Base-by-base conservation (phyloP, 306 rosid species). In the Ormosia semicastrata region DNA sequence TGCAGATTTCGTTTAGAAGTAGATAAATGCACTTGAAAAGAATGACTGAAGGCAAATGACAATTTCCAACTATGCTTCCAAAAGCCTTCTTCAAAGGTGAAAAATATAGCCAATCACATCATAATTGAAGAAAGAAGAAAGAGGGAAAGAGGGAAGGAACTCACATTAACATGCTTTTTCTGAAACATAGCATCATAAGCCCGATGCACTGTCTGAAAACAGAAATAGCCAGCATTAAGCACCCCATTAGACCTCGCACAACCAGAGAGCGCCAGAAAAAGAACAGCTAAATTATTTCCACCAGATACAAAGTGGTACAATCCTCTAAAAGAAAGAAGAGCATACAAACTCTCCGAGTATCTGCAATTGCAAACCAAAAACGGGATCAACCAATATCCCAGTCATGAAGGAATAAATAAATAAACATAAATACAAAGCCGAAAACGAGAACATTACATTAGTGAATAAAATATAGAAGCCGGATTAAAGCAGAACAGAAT, bases 401-500 rank as follows among this genome's bases (percentile, higher is more conserved):
- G 44, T 32, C 76, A 60, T 14, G 12, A 77, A 75, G 29, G 30
- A 75, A 56, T 73, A 66, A 32, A 44, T 5, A 59, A 44, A 71
- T 18, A 56, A 13, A 30, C 7, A 7, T 37, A 53, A 56, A 68
- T 49, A 15, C 14, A 4, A 2, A 57, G 34, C 47, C 0, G 14
- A 54, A 3, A 40, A 80, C 65, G 37, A 56, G 33, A 79, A 11
- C 14, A 72, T 84, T 90, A 93, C 97, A 95, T 85, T 11, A 96
- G 92, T 40, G 98, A 90, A 85, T 93, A 95, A 71, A 93, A 95
- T 58, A 93, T 82, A 12, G 95, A 93, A 47, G 99, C 99, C 7
- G 98, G 99, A 63, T 95, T 95, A 87, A 95, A 93, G 90, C 99
- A 95, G 87, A 93, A 95, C 83, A 95, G 79, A 62, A 95, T n/a